Base-by-base conservation (phyloP, 352 stramenopile species). In the Globisporangium spiculum region DNA sequence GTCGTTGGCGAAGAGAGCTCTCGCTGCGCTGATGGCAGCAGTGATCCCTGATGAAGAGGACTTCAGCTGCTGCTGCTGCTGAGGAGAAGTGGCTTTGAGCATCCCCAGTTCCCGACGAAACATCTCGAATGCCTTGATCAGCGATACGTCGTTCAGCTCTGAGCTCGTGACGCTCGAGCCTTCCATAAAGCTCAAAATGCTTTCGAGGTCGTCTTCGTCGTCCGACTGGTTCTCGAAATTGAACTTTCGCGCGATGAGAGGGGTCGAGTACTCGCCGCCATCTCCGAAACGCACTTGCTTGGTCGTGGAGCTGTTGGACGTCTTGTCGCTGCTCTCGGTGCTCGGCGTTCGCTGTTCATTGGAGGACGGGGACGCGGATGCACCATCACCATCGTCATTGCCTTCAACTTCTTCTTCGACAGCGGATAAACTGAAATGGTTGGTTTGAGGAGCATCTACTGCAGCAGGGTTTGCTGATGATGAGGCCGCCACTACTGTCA, bases 211-310 rank as follows among this genome's bases (percentile, higher is more conserved):
- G 12, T 59, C 77, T 48, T 87, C 75, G 46, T 86, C 83, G 6
- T 88, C 81, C 0, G 79, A 89, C 1, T 69, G 69, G 48, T 77
- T 83, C 41, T 83, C 78, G 26, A 92, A 92, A 12, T 77, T 84
- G 60, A 92, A 83, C 60, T 80, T 88, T 41, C 79, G 78, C 53
- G 75, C 77, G 59, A 92, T 74, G 36, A 89, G 55, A 0, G 81
- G 83, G 6, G 81, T 90, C n/a, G 80, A 71, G 60, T 84, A 88
- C 30, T 83, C 79, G 4, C 14, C 34, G 6, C 26, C 48, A 2
- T 75, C 55, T 16, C 74, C 70, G 57, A 91, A 90, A 34, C 73
- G 81, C 48, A 91, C 83, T 38, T 88, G 77, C 60, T 91, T 89
- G 5, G 72, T 70, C 9, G 70, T 44, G 14, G 54, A 60, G 27